A percentile compares a stretch with the other conserved stretches of the same genome.
These are phyloP conservation scores for Pythium graminicola DNA, from an alignment of 352 stramenopile genomes.

Conservation along the genomic window DNA sequence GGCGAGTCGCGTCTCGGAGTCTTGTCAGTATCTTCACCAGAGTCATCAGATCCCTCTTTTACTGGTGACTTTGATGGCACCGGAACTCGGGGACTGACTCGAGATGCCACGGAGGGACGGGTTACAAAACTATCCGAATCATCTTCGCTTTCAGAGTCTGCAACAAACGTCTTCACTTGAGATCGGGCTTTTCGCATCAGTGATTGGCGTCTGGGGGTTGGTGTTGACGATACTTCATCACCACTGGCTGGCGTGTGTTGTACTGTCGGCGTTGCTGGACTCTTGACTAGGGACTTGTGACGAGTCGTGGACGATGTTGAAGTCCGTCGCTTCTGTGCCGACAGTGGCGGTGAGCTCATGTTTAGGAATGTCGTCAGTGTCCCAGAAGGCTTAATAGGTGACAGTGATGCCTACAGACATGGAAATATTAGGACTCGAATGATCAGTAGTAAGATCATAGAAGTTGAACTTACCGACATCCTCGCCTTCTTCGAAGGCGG, in stretches of 20 bases:
- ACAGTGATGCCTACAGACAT: constrained; percentile 50
- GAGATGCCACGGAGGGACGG: constrained; percentile 25
- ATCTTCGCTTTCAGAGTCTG: constrained; percentile 43
- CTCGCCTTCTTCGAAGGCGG: constrained; percentile 22
- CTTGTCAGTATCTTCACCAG: neutral
- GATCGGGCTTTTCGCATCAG: constrained; percentile 41
- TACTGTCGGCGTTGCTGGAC: neutral
- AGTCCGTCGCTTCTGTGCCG: constrained; percentile 42
- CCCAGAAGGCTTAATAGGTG: constrained; percentile 62
- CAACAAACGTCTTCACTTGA: constrained; percentile 39
- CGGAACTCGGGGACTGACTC: constrained; percentile 17
- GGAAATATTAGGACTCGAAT: too few relatives aligned
- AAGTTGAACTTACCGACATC: constrained; percentile 40
- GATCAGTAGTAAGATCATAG: too few relatives aligned
- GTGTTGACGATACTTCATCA: constrained; percentile 4
- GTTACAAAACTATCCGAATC: constrained; percentile 39
- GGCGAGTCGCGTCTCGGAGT: neutral
- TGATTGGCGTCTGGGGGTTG: constrained; percentile 38
- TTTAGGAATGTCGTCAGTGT: constrained; percentile 50
- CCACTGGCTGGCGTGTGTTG: neutral
- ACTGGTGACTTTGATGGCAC: neutral
- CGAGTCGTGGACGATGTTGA: constrained; percentile 17
- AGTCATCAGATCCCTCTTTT: neutral
- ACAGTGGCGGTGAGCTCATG: constrained; percentile 51
- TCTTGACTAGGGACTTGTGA: constrained; percentile 22